Base-by-base conservation (phyloP, 331 rosid genomes). In the Quercus phellos region DNA sequence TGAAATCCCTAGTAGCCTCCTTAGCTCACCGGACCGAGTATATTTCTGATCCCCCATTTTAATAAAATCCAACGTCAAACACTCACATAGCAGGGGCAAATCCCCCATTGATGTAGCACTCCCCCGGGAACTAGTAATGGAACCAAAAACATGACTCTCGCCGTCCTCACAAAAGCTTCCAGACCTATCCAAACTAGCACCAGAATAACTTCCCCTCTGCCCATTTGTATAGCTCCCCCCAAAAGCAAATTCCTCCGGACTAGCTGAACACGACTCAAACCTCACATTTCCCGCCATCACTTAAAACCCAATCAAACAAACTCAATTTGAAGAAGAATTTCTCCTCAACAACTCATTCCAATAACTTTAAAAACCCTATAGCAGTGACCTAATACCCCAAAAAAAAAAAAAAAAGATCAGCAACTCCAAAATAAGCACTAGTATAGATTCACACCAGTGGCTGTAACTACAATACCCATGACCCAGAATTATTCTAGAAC, bases 221-320 rank as follows among this genome's bases (percentile, higher is more conserved):
- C 88, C 90, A 88, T 78, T 89, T 53, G 80, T 72, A 72, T 81
- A 77, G 79, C 83, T 80, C 77, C 90, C 94, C 21, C 80, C 60
- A 75, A 82, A 90, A 64, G 84, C 70, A 82, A 73, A 73, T 61
- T 89, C 87, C 75, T 89, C 94, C 12, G 84, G 81, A 77, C 84
- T 84, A 74, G 90, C 88, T 13, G 93, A 85, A 64, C 84, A 81
- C 22, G 78, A 73, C 80, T 87, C 94, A 78, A 89, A 90, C 77
- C 89, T 94, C 81, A 68, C 82, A 80, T 83, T 88, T 76, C 87
- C 93, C 51, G 89, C 97, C 97, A 94, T 94, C 75, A 55, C 78
- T 85, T 83, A 86, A 46, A 26, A 51, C 79, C 70, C 84, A 74
- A 68, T 63, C 80, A 79, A 85, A 82, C 84, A 77, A 81, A 68